Conservation (phyloP, 345 rosid species). For the sweet orange (Citrus sinensis) region DNA sequence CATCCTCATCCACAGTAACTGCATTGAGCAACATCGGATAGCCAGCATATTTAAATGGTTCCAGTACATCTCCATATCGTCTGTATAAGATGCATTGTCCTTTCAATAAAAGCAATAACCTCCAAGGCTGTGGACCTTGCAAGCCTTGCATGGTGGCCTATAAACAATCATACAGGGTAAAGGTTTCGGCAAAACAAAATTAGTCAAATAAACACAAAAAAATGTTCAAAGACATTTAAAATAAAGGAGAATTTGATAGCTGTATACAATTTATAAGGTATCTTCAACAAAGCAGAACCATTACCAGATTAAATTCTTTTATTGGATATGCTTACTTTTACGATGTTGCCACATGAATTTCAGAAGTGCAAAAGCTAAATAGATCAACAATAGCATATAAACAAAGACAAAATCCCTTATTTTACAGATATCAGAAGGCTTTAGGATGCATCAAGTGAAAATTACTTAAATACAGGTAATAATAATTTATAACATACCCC, state of each 20-base stretch:
- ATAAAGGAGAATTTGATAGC: not conserved
- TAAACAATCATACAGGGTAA: constrained; percentile 17
- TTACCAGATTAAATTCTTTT: not conserved
- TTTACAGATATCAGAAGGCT: not conserved
- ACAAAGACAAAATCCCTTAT: not conserved
- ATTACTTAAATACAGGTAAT: not conserved
- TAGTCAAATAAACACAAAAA: not conserved
- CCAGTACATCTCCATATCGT: constrained; percentile 75
- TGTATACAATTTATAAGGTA: not conserved
- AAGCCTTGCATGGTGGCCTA: constrained; percentile 99
- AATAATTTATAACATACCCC: not conserved
- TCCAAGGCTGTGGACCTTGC: constrained; percentile 99
- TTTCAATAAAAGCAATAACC: constrained; percentile 87
- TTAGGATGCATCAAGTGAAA: not conserved
- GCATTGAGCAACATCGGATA: constrained; percentile 97
- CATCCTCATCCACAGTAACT: constrained; percentile 85
- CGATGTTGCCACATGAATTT: not conserved
- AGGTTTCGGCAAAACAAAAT: not conserved
- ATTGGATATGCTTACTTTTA: not conserved
- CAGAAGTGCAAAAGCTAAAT: constrained; percentile 5
- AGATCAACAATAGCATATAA: not conserved
- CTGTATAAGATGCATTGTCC: constrained; percentile 96
- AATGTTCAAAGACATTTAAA: constrained; percentile 1
- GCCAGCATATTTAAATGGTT: constrained; percentile 99
- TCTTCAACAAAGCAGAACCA: not conserved